These are phyloP conservation scores for Coniochaeta hoffmannii DNA, from an alignment of 2,329 filamentous ascomycete species.

Conservation along the genomic window DNA sequence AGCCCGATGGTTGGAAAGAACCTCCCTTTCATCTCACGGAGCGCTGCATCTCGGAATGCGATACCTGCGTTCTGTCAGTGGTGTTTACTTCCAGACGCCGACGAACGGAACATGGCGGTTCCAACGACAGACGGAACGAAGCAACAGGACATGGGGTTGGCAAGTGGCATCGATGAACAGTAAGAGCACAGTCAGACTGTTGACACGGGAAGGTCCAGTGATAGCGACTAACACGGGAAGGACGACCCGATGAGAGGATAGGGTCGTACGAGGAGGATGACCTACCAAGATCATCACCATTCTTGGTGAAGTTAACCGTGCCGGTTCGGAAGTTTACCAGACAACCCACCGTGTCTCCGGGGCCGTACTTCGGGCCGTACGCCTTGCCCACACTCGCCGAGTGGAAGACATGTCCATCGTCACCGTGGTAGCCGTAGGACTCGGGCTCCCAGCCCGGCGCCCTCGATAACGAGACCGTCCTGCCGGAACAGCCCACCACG, in stretches of 20 bases:
- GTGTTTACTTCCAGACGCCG: neutral
- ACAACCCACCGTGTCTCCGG: slow-evolving; percentile 55
- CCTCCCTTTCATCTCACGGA: slow-evolving; percentile 44
- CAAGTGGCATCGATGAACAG: neutral
- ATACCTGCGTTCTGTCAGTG: slow-evolving; percentile 39
- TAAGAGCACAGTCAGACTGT: neutral
- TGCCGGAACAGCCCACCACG: slow-evolving; percentile 54
- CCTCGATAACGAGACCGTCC: slow-evolving; percentile 43
- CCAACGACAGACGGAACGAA: too few species aligned
- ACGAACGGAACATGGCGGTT: too few species aligned
- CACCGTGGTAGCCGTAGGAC: slow-evolving; percentile 63
- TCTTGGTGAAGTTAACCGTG: slow-evolving; percentile 63
- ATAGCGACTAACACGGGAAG: neutral
- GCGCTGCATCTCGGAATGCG: slow-evolving; percentile 63
- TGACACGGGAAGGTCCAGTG: neutral
- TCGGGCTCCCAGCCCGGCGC: slow-evolving; percentile 61
- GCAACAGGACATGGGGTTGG: neutral
- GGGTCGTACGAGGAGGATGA: neutral
- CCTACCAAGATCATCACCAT: slow-evolving; percentile 49
- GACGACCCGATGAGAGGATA: too few species aligned
- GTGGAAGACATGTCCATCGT: slow-evolving; percentile 56
- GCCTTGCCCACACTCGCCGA: slow-evolving; percentile 48
- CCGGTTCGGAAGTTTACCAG: slow-evolving; percentile 59
- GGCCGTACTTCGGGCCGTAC: slow-evolving; percentile 49
- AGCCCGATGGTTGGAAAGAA: slow-evolving; percentile 63